These are phyloP conservation scores for Pichia phayaonensis DNA, from an alignment of 805 yeast genomes.

Conservation along the genomic window DNA sequence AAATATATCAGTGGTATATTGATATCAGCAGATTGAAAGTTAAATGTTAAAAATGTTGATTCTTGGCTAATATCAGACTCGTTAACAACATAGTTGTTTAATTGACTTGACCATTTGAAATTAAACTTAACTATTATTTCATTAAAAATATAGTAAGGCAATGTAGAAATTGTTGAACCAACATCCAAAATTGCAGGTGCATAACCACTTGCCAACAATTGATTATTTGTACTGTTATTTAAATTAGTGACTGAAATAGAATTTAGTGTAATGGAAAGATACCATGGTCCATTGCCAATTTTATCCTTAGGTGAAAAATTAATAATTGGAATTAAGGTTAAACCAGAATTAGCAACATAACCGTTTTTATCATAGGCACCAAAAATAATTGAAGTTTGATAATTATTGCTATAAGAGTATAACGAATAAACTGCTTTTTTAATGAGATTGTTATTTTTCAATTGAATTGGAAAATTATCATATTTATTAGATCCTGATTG, in stretches of 20 bases:
- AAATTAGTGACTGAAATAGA: slow-evolving; percentile 24
- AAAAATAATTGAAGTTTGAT: slow-evolving; percentile 38
- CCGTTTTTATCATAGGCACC: slow-evolving; percentile 53
- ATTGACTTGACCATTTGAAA: slow-evolving; percentile 32
- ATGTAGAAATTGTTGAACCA: slow-evolving; percentile 41
- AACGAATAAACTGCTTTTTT: slow-evolving; percentile 48
- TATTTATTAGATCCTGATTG: slow-evolving; percentile 26
- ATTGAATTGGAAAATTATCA: slow-evolving; percentile 52
- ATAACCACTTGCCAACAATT: slow-evolving; percentile 13
- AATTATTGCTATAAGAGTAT: slow-evolving; percentile 34
- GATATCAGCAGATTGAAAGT: slow-evolving; percentile 47
- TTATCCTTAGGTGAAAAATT: slow-evolving; percentile 23
- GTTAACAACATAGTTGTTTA: slow-evolving; percentile 37
- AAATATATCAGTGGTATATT: slow-evolving; percentile 35
- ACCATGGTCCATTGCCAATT: slow-evolving; percentile 19
- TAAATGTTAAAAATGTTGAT: slow-evolving; percentile 28
- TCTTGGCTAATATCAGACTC: slow-evolving; percentile 29
- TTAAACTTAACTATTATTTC: slow-evolving; percentile 26
- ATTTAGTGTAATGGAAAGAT: slow-evolving; percentile 39
- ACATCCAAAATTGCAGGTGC: slow-evolving; percentile 40
- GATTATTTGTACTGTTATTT: background rate
- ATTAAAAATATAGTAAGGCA: slow-evolving; percentile 30
- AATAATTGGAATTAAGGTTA: slow-evolving; percentile 14
- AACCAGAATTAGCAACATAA: slow-evolving; percentile 42
- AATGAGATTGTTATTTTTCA: slow-evolving; percentile 50